Evolutionary conservation across 495 filamentous ascomycete genomes (phyloP), one percentile per base, ranked within the genome.

Genomic region (Cenococcum geophilum): DNA sequence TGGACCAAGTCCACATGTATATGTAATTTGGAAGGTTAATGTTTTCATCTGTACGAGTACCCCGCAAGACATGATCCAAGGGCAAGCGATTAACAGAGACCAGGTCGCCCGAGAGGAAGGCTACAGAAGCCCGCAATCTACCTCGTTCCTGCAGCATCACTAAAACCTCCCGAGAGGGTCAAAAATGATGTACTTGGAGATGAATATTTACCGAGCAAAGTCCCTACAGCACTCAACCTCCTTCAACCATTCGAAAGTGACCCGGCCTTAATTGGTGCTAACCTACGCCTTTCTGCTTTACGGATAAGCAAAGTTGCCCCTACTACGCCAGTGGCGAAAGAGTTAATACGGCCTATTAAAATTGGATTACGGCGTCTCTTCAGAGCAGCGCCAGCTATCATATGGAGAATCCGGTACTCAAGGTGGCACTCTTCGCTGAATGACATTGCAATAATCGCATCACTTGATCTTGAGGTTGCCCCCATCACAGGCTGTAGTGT

Each of bases 391-490:
- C 90, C 92, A 14, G 85, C 88, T 4, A 83, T 92, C n/a, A 89
- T 90, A 71, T 87, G 89, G 23, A 83, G 89, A 27, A 84, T 96
- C 52, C 80, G 89, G 34, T 95, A 95, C 71, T 85, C 89, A 25
- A 88, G 85, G 61, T 81, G 82, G 8, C 80, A 80, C 6, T 80
- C 84, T 21, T 78, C 81, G 79, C 83, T 22, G 79, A 66, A 63
- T 23, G 63, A 64, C 18, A 51, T 48, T 20, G 59, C 59, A 5
- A 32, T 92, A 0, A 81, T 95, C 49, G 91, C 92, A 21, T 87
- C 88, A 53, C 78, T 97, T 18, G 91, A 96, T 72, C 77, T 96
- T 54, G 92, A 97, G 72, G 86, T 95, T 57, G 92, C 89, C 0
- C 85, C 90, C 21, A 91, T 89, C 62, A 82, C 89, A 52, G 82